Evolutionary conservation across 176 grass and related monocot genomes (phyloP), one percentile per base, ranked within the genome.

Genomic region (Oryza glaberrima): DNA sequence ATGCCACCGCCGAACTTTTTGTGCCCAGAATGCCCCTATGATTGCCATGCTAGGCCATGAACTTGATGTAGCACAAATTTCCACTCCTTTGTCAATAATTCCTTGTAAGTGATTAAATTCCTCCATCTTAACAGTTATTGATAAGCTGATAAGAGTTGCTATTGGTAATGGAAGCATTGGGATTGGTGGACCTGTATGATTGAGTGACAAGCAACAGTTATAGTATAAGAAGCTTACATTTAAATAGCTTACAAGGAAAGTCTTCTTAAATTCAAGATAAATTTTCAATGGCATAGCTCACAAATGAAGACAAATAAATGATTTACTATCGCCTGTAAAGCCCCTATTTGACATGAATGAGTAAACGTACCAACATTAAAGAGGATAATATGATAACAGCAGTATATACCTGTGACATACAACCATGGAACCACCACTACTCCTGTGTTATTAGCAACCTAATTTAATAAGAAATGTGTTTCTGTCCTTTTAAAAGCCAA

Each of bases 131-230:
- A 97, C 75, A 67, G 92, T 94, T 73, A 97, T 97, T 32, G 92
- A 83, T 51, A 94, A 88, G 73, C 94, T 94, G 36, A 97, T 74
- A 51, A 97, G 79, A 40, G 84, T 92, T 47, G 94, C 94, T 30
- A 97, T 88, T 49, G 94, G 92, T 81, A 97, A 83, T 58, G 92
- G 94, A 61, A 97, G 92, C 92, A 97, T 92, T 77, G 94, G 92
- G 67, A 73, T 78, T 69, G 78, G 47, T 26, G 82, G 77, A 85
- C 88, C 94, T 94, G 85, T 12, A 68, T 43, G 15, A 82, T 71
- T n/a, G 48, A 72, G 44, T 72, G 22, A 32, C 22, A 11, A 61
- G 45, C 67, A 67, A 12, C 67, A 78, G n/a, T 70, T 25, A 38
- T 60, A 49, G 17, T 30, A 81, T 46, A 65, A 73, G 3, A 52